Percentiles rank a stretch among this genome's conserved stretches.
Conservation (phyloP, 1,284 basidiomycete genomes). For the Leccinum subrobustum region DNA sequence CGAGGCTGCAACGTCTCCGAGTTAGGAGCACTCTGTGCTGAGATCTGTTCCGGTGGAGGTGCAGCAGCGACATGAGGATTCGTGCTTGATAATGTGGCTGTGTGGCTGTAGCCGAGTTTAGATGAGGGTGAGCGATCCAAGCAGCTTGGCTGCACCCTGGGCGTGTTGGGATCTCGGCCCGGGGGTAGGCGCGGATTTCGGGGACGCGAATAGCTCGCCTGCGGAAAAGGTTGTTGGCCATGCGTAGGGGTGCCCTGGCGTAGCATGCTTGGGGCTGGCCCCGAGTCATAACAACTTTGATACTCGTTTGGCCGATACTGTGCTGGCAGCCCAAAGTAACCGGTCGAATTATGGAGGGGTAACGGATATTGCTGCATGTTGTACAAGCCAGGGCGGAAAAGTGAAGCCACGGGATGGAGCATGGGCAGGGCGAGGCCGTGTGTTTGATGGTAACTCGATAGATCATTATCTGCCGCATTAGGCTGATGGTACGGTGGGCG, state of each 20-base stretch:
- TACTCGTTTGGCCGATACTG: constrained; percentile 43
- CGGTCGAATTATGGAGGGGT: constrained; percentile 39
- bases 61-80: background rate
- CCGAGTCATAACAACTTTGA: constrained; percentile 49
- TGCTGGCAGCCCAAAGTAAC: constrained; percentile 43
- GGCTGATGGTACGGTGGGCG: constrained; percentile 34
- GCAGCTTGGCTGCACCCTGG: background rate
- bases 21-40: background rate
- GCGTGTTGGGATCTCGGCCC: constrained; percentile 10
- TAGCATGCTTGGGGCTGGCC: constrained; percentile 30
- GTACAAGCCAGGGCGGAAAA: constrained; percentile 34
- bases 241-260: constrained; percentile 35
- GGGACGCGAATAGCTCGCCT: constrained; percentile 32
- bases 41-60: constrained; percentile 2
- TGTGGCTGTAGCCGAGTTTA: background rate
- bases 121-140: constrained; percentile 1
- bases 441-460: constrained; percentile 18
- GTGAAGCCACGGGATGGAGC: constrained; percentile 12
- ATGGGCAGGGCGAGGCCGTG: constrained; percentile 24
- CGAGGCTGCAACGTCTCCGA: background rate
- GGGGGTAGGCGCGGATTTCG: constrained; percentile 10
- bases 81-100: background rate
- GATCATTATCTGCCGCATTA: constrained; percentile 8
- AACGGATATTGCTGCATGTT: constrained; percentile 37
- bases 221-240: constrained; percentile 41